Evolutionary conservation across 1,139 yeast genomes (phyloP), one percentile per base, ranked within the genome.

Genomic region (Protomyces inouyei): DNA sequence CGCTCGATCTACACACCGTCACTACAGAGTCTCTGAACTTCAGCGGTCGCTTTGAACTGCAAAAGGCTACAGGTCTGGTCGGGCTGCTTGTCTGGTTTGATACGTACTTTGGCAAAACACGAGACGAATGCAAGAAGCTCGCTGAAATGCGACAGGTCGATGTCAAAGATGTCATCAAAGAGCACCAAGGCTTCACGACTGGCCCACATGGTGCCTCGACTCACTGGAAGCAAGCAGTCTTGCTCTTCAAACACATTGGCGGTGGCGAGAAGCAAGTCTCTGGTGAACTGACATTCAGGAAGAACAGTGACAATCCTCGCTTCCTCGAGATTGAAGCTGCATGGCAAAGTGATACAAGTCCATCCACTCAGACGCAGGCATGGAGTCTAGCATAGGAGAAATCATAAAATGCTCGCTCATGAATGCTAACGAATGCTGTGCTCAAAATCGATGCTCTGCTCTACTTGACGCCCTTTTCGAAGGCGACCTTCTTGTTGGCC

Each of bases 171-270:
- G 23, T 16, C 1, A n/a, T 16, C 10, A 61, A 61, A 6, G 48
- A 46, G 23, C 70, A 71, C 66, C 85, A 86, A 55, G 79, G 79
- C 45, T 87, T 88, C 72, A 84, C 88, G 46, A 88, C 96, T 21
- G 95, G 95, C 38, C 93, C 96, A 53, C 87, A 86, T 79, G 83
- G 85, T 63, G 36, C 25, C 12, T 48, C 63, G 28, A 88, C 95
- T 32, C 96, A 88, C 75, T 70, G 72, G 72, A 65, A 67, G 36
- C 68, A 69, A 46, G 70, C 67, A 6, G 63, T 59, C 36, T 67
- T 67, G 3, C 45, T 68, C 36, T 48, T 69, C 28, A 37, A 37
- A 9, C 1, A 37, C 43, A 52, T 70, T 45, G 67, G 67, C 36
- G 64, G 65, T 12, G 32, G 32, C 32, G 64, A 63, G n/a, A 45